These are phyloP conservation scores for Glaciozyma antarctica DNA, from an alignment of 768 basidiomycete species.

Conservation along the genomic window DNA sequence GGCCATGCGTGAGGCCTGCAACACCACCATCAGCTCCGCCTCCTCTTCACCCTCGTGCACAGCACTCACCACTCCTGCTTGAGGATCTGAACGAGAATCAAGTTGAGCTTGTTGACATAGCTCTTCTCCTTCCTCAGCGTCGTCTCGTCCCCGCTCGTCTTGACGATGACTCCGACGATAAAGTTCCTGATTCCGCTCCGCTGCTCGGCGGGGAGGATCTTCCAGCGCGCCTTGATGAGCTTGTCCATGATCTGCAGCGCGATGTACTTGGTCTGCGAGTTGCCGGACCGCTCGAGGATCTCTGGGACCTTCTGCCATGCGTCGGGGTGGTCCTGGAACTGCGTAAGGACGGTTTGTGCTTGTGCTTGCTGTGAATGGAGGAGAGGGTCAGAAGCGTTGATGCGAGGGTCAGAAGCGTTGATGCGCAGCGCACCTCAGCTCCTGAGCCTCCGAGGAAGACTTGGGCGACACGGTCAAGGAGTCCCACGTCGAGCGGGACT, in stretches of 20 bases:
- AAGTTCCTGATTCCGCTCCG: conserved; percentile 94
- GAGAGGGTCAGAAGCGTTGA: neutral
- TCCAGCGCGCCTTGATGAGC: conserved; percentile 89
- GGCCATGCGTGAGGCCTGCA: conserved; percentile 85
- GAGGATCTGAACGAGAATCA: conserved; percentile 91
- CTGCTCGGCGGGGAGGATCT: conserved; percentile 86
- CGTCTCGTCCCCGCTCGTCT: conserved; percentile 63
- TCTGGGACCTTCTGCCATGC: conserved; percentile 96
- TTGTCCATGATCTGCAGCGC: conserved; percentile 94
- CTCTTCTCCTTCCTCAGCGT: conserved; percentile 85
- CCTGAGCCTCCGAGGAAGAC: conserved; percentile 80
- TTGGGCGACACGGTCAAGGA: conserved; percentile 88
- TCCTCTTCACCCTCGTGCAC: neutral
- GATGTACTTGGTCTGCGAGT: conserved; percentile 82
- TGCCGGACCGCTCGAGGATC: conserved; percentile 73
- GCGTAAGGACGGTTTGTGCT: conserved; percentile 87
- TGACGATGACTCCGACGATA: conserved; percentile 83
- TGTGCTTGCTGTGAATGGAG: conserved; percentile 64
- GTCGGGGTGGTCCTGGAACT: conserved; percentile 91
- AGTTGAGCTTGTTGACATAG: conserved; percentile 89
- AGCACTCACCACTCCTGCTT: conserved; percentile 83
- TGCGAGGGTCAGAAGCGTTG: neutral
- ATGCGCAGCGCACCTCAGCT: conserved; percentile 54
- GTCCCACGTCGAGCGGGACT: conserved; percentile 79
- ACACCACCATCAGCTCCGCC: neutral